A percentile compares a stretch with the other conserved stretches of the same genome.
Conservation (phyloP, 257 asterid species). For the Solanum sejunctum region DNA sequence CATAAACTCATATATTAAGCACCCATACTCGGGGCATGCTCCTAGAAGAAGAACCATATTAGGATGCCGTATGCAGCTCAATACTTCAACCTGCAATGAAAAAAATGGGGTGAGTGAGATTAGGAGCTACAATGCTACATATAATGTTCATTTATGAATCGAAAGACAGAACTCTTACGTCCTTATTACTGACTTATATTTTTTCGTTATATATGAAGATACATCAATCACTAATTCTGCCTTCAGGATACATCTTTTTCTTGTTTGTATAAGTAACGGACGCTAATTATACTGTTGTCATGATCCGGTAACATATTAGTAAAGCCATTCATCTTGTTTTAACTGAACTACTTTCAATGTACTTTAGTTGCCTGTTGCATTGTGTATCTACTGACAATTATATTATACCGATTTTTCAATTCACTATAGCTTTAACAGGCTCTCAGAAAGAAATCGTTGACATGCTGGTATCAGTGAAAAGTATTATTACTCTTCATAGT, state of each 20-base stretch:
- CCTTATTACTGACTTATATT: background rate
- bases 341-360: background rate
- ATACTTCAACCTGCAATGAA: constrained; percentile 57
- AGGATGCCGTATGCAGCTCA: constrained; percentile 88
- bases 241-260: background rate
- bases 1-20: constrained; percentile 84
- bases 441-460: background rate
- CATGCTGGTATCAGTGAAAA: background rate
- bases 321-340: background rate
- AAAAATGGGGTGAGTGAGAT: background rate
- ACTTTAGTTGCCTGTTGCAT: background rate
- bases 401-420: background rate
- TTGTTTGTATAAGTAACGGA: background rate
- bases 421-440: background rate
- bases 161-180: background rate
- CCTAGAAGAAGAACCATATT: constrained; percentile 95
- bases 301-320: background rate
- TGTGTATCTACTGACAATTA: background rate
- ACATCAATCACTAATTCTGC: background rate
- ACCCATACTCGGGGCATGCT: constrained; percentile 95
- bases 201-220: background rate
- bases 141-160: background rate
- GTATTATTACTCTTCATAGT: background rate
- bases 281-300: background rate
- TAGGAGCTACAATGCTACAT: background rate